Base-by-base conservation (phyloP, 2,329 filamentous ascomycete species). In the Fusarium annulatum region DNA sequence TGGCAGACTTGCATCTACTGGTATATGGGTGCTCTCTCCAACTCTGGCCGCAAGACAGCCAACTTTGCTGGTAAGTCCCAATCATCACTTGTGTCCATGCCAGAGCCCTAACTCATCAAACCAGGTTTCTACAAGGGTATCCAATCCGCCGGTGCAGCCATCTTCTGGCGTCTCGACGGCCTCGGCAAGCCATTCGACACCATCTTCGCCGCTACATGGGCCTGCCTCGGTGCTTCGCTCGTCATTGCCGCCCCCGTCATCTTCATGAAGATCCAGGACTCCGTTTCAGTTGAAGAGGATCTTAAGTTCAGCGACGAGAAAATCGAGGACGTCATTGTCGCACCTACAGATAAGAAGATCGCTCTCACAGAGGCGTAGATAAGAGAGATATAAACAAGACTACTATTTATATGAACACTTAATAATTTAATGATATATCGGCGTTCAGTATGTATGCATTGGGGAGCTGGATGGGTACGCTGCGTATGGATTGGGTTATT, bases 1-100 rank as follows among this genome's bases (percentile, higher is more conserved):
- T 93, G 90, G 90, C 91, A 93, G 79, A 79, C 77, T 19, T 79
- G 76, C 61, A 79, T 79, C 58, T 79, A 78, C 73, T 79, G 76
- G 77, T 95, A 93, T 86, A 97, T 98, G 93, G 95, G 95, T 60
- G 89, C 95, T 26, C 87, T 97, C 49, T 95, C 93, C 80, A 97
- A 98, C 88, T 97, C 95, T 73, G 90, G 93, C 69, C 94, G 95
- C 81, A 96, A 94, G 83, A 89, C 95, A 30, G 95, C 95, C 85
- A 97, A 97, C 85, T 92, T 96, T 80, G 93, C 77, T 58, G 77
- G 77, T 77, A 74, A 71, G 76, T 58, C 21, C 10, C 15, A 26
- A 10, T 39, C 10, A 38, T 42, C 7, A 52, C 9, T 12, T 18
- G 14, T 26, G 6, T 15, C 5, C 43, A 38, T 33, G 36, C 3